Evolutionary conservation across 371 early-diverging fungal genomes (phyloP), one percentile per base, ranked within the genome.

Genomic region (Blyttiomyces sp.): DNA sequence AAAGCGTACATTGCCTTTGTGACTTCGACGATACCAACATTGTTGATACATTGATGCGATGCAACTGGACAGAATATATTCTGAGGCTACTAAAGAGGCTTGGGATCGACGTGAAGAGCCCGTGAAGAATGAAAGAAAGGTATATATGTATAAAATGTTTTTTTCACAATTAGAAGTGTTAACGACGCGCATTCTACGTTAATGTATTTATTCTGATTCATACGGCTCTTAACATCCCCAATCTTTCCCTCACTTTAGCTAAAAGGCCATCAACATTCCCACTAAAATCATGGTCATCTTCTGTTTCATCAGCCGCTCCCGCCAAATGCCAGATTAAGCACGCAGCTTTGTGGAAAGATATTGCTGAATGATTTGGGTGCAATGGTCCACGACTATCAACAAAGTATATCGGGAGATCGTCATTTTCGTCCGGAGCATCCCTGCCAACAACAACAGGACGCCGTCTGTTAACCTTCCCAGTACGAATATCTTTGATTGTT

Each of bases 251-350:
- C 28, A 43, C 52, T n/a, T 36, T 52, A 19, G 52, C 52, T 31
- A 52, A 52, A 52, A 16, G 34, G 2, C 32, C 24, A 1, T 48
- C 7, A 19, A 48, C 55, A 54, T 30, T 45, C 3, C 45, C 64
- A 30, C 43, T 49, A 24, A 23, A 24, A 43, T 58, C 49, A 17
- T 23, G 34, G 32, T 64, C 28, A 23, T 65, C 65, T 33, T 51
- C 60, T 23, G 34, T 42, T 34, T 30, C 4, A 13, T 51, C 65
- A 24, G 46, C 65, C 23, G 54, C 65, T 19, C 59, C 65, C 34
- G 65, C 59, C 65, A 60, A 39, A 19, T 48, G 28, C 61, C 61
- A 60, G 43, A 65, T 60, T 36, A 65, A 46, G 19, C 65, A 65
- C 0, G 61, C 61, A 19, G 61, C 27, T 31, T 64, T 64, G 54